phyloP scores from a whole-genome alignment of 331 rosid species.

The Arachis monticola region DNA sequence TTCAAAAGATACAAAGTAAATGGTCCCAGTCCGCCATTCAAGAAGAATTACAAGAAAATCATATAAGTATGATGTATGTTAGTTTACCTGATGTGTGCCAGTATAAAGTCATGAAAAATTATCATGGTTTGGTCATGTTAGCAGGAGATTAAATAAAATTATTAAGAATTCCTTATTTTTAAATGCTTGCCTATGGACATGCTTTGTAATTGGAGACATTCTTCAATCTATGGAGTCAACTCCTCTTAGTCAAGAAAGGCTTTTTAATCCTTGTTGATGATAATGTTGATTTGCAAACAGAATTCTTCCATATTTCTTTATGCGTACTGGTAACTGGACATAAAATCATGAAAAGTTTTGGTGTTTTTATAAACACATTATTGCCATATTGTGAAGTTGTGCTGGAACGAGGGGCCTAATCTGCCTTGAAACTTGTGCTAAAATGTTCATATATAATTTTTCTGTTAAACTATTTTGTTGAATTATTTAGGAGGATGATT shows the following conservation, averaged over 20 bases:
- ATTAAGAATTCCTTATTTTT: too few relatives aligned
- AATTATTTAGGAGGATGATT: conserved; percentile 31
- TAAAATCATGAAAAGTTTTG: too few relatives aligned
- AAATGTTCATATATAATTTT: not conserved
- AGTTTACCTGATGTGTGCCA: conserved; percentile 29
- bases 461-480: not conserved
- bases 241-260: not conserved
- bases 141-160: not conserved
- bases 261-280: not conserved
- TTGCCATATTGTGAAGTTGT: not conserved
- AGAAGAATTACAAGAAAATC: too few relatives aligned
- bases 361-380: too few relatives aligned
- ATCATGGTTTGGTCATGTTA: not conserved
- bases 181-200: not conserved
- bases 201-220: not conserved
- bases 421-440: not conserved
- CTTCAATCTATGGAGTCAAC: not conserved
- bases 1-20: conserved; percentile 43
- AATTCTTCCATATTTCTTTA: not conserved
- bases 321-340: too few relatives aligned
- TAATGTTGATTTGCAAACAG: not conserved
- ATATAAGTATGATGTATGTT: conserved; percentile 49
- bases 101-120: conserved; percentile 13
- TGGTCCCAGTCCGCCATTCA: too few relatives aligned
- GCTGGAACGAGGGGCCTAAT: not conserved